Evolutionary conservation across 352 stramenopile genomes (phyloP).

Genomic region (Phytophthora ohioensis): DNA sequence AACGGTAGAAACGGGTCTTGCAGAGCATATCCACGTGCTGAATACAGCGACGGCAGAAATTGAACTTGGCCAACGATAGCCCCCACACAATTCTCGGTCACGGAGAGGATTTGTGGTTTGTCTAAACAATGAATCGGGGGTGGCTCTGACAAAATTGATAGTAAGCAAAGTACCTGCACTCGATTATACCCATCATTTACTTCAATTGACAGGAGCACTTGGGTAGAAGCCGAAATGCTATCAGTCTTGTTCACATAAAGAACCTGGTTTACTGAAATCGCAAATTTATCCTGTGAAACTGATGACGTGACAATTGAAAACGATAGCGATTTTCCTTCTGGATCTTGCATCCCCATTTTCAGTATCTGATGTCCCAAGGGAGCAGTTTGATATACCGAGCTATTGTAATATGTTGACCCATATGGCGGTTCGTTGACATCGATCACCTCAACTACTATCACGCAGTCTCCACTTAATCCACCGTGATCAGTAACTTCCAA

Average conservation of each 20-base stretch:
- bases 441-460: conserved; percentile 44
- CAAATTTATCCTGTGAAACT: conserved; percentile 9
- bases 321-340: conserved; percentile 19
- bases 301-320: conserved; percentile 22
- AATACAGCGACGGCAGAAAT: conserved; percentile 19
- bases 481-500: conserved; percentile 44
- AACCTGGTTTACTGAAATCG: conserved; percentile 25
- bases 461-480: conserved; percentile 47
- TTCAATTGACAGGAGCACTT: conserved; percentile 26
- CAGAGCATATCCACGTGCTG: conserved; percentile 5
- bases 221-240: neutral
- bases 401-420: conserved; percentile 42
- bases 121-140: conserved; percentile 47
- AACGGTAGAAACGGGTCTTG: conserved; percentile 38
- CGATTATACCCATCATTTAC: conserved; percentile 34
- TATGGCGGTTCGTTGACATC: conserved; percentile 53
- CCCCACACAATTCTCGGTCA: conserved; percentile 31
- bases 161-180: conserved; percentile 24
- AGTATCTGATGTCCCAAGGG: conserved; percentile 19
- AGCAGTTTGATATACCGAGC: conserved; percentile 38
- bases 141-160: conserved; percentile 36
- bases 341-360: conserved; percentile 30
- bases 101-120: conserved; percentile 20
- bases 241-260: conserved; percentile 22
- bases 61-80: conserved; percentile 17